Evolutionary conservation across 306 rosid genomes (phyloP).

Genomic region (Spatholobus suberectus): DNA sequence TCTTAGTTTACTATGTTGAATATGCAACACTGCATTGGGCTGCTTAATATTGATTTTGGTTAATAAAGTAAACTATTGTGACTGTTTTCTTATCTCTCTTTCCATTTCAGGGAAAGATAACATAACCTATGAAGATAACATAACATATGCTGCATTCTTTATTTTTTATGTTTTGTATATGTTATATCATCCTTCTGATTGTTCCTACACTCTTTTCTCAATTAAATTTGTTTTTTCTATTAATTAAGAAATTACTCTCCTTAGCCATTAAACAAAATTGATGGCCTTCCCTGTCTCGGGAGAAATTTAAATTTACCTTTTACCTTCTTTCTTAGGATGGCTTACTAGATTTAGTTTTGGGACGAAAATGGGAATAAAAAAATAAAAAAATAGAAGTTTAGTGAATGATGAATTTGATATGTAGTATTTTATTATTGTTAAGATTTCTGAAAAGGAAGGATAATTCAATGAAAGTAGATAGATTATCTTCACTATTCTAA

Average conservation of each 20-base stretch:
- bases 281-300: not conserved
- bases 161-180: not conserved
- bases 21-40: not conserved
- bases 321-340: not conserved
- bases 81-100: not conserved
- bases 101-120: not conserved
- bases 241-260: not conserved
- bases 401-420: not conserved
- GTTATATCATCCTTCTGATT: not conserved
- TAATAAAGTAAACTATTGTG: not conserved
- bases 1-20: constrained; percentile 2
- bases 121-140: no score
- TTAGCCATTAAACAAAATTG: not conserved
- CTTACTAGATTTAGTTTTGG: not conserved
- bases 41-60: not conserved
- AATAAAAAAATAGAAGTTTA: no score
- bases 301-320: not conserved
- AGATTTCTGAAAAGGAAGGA: not conserved
- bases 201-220: not conserved
- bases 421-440: not conserved
- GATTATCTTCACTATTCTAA: not conserved
- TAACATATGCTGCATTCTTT: not conserved
- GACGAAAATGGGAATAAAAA: not conserved
- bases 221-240: not conserved
- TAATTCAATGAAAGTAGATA: not conserved